phyloP scores from a whole-genome alignment of 352 stramenopile genomes.

The Phytopythium chamaehyphon region DNA sequence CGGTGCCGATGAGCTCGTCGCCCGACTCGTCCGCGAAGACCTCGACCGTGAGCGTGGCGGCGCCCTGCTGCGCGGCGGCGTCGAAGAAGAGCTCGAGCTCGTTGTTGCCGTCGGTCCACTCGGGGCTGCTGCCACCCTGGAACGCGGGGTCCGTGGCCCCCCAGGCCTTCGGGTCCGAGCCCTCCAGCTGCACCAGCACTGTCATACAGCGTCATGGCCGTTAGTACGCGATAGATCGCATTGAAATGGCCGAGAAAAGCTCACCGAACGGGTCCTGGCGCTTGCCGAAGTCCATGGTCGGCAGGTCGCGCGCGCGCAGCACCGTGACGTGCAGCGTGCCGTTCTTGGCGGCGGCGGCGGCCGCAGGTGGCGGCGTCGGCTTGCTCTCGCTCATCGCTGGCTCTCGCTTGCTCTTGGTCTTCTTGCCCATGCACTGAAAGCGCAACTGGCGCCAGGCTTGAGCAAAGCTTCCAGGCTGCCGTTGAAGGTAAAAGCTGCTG shows the following conservation, averaged over 20 bases:
- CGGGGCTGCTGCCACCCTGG: conserved; percentile 49
- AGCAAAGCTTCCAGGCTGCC: too few relatives aligned
- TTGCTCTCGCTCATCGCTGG: conserved; percentile 2
- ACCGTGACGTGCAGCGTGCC: conserved; percentile 78
- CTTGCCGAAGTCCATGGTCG: conserved; percentile 78
- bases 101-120: conserved; percentile 73
- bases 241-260: conserved; percentile 6
- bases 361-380: conserved; percentile 1
- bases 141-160: conserved; percentile 65
- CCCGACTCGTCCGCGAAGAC: conserved; percentile 71
- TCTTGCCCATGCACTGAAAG: conserved; percentile 27
- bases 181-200: conserved; percentile 72
- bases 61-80: conserved; percentile 40
- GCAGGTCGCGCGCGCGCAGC: conserved; percentile 50
- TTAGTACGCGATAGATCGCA: too few relatives aligned
- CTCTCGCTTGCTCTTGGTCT: conserved; percentile 16
- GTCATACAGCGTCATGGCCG: too few relatives aligned
- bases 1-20: conserved; percentile 71
- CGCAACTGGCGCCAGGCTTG: conserved; percentile 17
- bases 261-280: conserved; percentile 74
- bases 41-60: conserved; percentile 52
- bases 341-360: conserved; percentile 22
- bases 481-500: too few relatives aligned
- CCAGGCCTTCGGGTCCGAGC: conserved; percentile 53
- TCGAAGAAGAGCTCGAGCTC: conserved; percentile 84